Percentiles rank a stretch among this genome's conserved stretches.
phyloP scores from a whole-genome alignment of 2,329 filamentous ascomycete genomes.

The Phoma herbarum region DNA sequence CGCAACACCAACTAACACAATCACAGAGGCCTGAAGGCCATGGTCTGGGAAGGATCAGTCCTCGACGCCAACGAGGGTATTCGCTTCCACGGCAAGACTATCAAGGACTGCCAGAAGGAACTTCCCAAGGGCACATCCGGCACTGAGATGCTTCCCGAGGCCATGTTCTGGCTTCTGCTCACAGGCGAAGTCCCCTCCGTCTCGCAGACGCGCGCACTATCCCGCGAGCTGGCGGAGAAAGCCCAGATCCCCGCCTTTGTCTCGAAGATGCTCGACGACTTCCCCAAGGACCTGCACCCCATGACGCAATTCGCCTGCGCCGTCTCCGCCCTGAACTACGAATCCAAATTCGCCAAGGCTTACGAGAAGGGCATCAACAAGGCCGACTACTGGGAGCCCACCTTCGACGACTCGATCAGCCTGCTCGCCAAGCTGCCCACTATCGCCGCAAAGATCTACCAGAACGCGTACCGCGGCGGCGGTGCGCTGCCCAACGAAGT shows the following conservation, averaged over 20 bases:
- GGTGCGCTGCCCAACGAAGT: constrained; percentile 78
- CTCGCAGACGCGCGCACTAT: constrained; percentile 81
- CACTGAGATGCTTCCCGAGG: constrained; percentile 96
- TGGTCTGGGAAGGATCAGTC: constrained; percentile 98
- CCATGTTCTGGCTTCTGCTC: constrained; percentile 99
- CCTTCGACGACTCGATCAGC: constrained; percentile 93
- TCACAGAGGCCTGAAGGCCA: constrained; percentile 82
- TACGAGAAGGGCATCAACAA: constrained; percentile 93
- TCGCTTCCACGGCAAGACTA: constrained; percentile 95
- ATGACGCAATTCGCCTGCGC: constrained; percentile 99
- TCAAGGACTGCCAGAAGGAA: constrained; percentile 95
- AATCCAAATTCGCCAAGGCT: constrained; percentile 89
- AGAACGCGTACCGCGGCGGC: constrained; percentile 81
- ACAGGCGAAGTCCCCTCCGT: constrained; percentile 90
- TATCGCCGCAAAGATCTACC: constrained; percentile 97
- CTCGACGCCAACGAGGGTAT: constrained; percentile 97
- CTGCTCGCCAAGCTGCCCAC: constrained; percentile 95
- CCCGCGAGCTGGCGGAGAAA: constrained; percentile 86
- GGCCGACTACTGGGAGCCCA: constrained; percentile 98
- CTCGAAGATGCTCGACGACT: constrained; percentile 85
- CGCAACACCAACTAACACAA: neutral
- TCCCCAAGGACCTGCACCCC: constrained; percentile 89
- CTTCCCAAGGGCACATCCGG: constrained; percentile 91
- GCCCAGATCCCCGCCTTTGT: constrained; percentile 84
- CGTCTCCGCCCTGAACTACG: constrained; percentile 94